A percentile compares a stretch with the other conserved stretches of the same genome.
phyloP scores from a whole-genome alignment of 768 basidiomycete species.

The Tylopilus subfusipes region DNA sequence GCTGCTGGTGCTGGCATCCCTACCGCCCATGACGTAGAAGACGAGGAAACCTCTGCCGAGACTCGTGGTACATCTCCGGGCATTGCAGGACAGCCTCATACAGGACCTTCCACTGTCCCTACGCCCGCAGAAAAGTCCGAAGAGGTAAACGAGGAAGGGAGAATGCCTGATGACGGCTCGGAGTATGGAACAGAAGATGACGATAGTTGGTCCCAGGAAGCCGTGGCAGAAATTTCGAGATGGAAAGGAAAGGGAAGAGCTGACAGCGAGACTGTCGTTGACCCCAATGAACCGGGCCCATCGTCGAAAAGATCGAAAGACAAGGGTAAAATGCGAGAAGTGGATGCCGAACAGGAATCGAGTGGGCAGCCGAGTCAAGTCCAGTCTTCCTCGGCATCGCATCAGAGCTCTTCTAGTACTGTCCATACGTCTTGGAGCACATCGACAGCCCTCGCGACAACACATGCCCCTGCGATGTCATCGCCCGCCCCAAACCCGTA shows the following conservation, averaged over 20 bases:
- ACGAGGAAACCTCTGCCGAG: neutral
- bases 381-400: constrained; percentile 8
- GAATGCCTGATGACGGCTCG: constrained; percentile 1
- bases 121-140: neutral
- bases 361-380: constrained; percentile 7
- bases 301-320: constrained; percentile 9
- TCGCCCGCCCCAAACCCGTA: constrained; percentile 50
- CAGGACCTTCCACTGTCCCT: neutral
- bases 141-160: neutral
- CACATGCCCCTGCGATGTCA: neutral
- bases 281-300: constrained; percentile 7
- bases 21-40: neutral
- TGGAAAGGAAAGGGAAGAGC: constrained; percentile 28
- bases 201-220: constrained; percentile 21
- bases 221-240: constrained; percentile 15
- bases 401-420: constrained; percentile 7
- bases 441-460: neutral
- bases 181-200: constrained; percentile 20
- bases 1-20: neutral
- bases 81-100: neutral
- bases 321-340: constrained; percentile 25
- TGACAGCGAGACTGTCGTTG: constrained; percentile 11
- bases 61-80: neutral
- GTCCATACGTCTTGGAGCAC: constrained; percentile 6
- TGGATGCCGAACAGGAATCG: constrained; percentile 8